These are phyloP conservation scores for Penicillium oxalicum DNA, from an alignment of 2,329 filamentous ascomycete genomes.

Conservation along the genomic window DNA sequence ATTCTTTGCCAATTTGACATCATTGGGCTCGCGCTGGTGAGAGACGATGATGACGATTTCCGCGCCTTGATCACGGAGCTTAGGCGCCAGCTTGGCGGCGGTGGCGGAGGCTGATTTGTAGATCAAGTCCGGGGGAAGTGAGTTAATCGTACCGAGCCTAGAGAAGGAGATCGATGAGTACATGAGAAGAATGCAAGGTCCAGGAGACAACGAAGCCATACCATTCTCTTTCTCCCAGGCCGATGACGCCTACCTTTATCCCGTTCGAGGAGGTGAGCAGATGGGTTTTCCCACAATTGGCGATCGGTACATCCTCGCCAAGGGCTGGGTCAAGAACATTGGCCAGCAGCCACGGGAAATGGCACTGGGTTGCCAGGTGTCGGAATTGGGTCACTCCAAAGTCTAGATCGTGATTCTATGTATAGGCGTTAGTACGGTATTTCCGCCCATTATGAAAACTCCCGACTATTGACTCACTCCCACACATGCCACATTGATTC, in stretches of 20 bases:
- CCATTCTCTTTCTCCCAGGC: conserved; percentile 82
- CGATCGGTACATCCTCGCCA: conserved; percentile 68
- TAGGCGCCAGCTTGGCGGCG: conserved; percentile 67
- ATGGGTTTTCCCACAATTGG: conserved; percentile 65
- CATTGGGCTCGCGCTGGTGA: conserved; percentile 83
- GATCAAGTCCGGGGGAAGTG: conserved; percentile 71
- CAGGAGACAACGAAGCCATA: conserved; percentile 14
- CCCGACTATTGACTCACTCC: conserved; percentile 52
- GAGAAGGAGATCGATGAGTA: not conserved
- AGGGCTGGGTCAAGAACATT: conserved; percentile 82
- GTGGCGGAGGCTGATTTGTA: conserved; percentile 74
- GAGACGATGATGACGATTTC: conserved; percentile 78
- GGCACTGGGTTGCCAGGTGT: conserved; percentile 65
- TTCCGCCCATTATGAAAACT: conserved; percentile 1
- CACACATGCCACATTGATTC: conserved; percentile 73
- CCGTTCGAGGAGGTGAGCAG: conserved; percentile 78
- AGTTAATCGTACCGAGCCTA: conserved; percentile 77
- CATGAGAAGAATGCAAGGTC: not conserved
- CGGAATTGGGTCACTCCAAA: conserved; percentile 80
- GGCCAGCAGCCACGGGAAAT: conserved; percentile 83
- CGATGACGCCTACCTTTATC: conserved; percentile 78
- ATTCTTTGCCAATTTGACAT: conserved; percentile 74
- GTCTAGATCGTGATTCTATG: conserved; percentile 82
- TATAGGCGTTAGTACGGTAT: conserved; percentile 8
- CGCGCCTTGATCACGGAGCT: conserved; percentile 67